Evolutionary conservation across 345 rosid species (phyloP), one percentile per base, ranked within the genome.

Genomic region (Bruguiera gymnorhiza): DNA sequence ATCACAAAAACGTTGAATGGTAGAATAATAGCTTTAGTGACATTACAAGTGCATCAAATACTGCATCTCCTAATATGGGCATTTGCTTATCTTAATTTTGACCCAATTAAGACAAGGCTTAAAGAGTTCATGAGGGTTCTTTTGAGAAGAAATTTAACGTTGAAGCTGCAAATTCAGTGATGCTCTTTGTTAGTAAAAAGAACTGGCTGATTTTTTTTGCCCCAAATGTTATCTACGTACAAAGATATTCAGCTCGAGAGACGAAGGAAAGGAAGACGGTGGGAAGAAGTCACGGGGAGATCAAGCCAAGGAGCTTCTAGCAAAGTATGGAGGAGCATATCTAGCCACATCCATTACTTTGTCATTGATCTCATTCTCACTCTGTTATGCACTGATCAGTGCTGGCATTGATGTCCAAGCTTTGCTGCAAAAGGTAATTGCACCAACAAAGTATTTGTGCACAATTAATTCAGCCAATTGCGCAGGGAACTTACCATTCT

Each of bases 301-400:
- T 43, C 80, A 94, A 75, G 95, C 97, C 0, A 91, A 91, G 64
- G 96, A 94, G 74, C 84, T 91, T 30, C 84, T 73, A 21, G 60
- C 60, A 10, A 55, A 55, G 29, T 88, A 94, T 63, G 98, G 98
- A 56, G 98, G 98, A 76, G 98, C 98, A 61, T 91, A 94, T 71
- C 82, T 94, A 7, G 97, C 95, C 36, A 94, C 97, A 8, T 94
- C 98, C 48, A 87, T 94, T 55, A 88, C 97, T 24, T 96, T 94
- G 59, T 91, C 98, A 4, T 68, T 89, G 76, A 83, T 94, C 70
- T 91, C 97, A 5, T 93, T 89, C 85, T 70, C 91, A 2, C 90
- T 87, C 15, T 87, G 96, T 66, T 94, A 88, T 62, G 86, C 72
- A 3, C 91, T 91, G 13, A 84, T 91, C 27, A 82, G 62, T 65